phyloP scores from a whole-genome alignment of 257 asterid species.

The Osmanthus fragrans region DNA sequence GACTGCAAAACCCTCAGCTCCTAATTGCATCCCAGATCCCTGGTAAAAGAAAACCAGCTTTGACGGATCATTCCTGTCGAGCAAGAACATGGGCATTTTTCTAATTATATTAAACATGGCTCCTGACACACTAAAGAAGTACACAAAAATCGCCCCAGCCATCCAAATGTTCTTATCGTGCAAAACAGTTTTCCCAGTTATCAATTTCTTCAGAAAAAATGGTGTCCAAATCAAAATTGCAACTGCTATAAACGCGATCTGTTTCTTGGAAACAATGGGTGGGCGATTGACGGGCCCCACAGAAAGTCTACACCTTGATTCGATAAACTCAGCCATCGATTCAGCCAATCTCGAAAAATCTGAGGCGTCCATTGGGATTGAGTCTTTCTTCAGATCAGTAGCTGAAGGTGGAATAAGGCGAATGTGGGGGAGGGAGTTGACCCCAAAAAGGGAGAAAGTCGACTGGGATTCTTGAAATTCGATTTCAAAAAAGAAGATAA shows the following conservation, averaged over 20 bases:
- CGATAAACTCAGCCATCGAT: conserved; percentile 80
- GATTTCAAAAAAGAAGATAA: conserved; percentile 61
- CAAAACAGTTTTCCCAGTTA: conserved; percentile 61
- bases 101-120: conserved; percentile 88
- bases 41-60: conserved; percentile 76
- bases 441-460: conserved; percentile 57
- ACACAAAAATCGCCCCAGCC: conserved; percentile 76
- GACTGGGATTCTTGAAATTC: conserved; percentile 76
- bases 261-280: conserved; percentile 61
- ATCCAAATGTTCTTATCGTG: conserved; percentile 79
- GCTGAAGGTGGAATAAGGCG: conserved; percentile 69
- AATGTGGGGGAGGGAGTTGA: conserved; percentile 78
- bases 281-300: conserved; percentile 71
- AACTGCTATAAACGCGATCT: conserved; percentile 41
- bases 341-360: conserved; percentile 72
- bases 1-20: conserved; percentile 83
- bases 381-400: conserved; percentile 46
- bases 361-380: conserved; percentile 70
- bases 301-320: conserved; percentile 40
- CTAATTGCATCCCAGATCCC: conserved; percentile 93
- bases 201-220: conserved; percentile 52
- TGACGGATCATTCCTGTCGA: conserved; percentile 70
- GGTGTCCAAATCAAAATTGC: conserved; percentile 57
- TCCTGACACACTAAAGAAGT: conserved; percentile 95
- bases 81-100: conserved; percentile 85